phyloP scores from a whole-genome alignment of 2,329 filamentous ascomycete genomes.

The Fusarium nygamai region DNA sequence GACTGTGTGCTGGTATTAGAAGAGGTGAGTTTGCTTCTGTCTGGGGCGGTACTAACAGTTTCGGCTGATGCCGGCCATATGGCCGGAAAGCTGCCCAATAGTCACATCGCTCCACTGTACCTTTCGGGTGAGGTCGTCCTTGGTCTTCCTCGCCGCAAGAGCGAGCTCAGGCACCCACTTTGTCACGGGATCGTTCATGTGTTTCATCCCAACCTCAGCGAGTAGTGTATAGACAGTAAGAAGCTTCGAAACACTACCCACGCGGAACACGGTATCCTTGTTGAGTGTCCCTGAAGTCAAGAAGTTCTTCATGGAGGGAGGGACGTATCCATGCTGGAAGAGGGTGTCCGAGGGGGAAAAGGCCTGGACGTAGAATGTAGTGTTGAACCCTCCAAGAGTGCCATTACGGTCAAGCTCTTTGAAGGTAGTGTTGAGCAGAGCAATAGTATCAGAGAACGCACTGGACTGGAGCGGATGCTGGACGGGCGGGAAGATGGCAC shows the following conservation, averaged over 20 bases:
- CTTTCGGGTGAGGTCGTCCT: neutral
- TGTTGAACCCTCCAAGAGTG: neutral
- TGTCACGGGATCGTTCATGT: neutral
- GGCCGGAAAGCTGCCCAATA: neutral
- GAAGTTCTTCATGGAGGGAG: neutral
- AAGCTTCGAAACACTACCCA: neutral
- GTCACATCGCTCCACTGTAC: conserved; percentile 7
- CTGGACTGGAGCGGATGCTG: neutral
- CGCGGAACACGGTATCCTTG: neutral
- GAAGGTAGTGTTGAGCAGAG: neutral
- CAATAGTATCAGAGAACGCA: neutral
- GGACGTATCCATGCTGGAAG: conserved; percentile 2
- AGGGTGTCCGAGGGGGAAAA: conserved; percentile 4
- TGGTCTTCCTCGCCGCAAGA: neutral
- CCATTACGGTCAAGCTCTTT: neutral
- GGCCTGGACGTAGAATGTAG: conserved; percentile 2
- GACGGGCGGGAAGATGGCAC: neutral
- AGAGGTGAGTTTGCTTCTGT: fast-evolving
- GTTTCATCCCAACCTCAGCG: neutral
- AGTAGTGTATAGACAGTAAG: neutral
- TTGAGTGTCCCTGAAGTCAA: neutral
- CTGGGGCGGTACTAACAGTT: neutral
- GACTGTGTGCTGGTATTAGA: neutral
- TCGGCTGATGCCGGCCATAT: neutral
- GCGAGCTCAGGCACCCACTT: conserved; percentile 20